phyloP scores from a whole-genome alignment of 2,329 filamentous ascomycete genomes.

The Scedosporium apiospermum region DNA sequence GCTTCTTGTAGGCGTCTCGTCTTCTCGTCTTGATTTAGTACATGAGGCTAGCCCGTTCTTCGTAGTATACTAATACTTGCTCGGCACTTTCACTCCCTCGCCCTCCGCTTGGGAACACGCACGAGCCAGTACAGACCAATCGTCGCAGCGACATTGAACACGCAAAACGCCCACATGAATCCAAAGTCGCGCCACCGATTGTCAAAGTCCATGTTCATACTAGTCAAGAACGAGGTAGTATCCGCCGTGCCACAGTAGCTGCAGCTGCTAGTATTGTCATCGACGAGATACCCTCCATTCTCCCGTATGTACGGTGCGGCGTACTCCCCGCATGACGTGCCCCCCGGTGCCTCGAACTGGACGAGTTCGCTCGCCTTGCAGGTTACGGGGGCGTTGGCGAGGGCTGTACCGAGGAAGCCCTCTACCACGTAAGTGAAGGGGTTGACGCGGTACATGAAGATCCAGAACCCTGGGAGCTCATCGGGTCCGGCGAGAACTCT shows the following conservation, averaged over 20 bases:
- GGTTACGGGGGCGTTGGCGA: conserved; percentile 49
- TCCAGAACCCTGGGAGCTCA: conserved; percentile 63
- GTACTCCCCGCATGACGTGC: conserved; percentile 47
- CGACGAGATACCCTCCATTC: conserved; percentile 37
- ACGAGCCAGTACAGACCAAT: conserved; percentile 42
- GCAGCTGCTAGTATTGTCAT: conserved; percentile 30
- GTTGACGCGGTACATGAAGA: conserved; percentile 65
- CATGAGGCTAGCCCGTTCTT: too few relatives aligned
- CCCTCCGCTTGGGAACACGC: conserved; percentile 25
- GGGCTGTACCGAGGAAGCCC: conserved; percentile 52
- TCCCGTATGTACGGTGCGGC: conserved; percentile 33
- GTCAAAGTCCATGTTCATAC: conserved; percentile 34
- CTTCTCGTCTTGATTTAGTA: too few relatives aligned
- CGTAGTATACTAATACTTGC: too few relatives aligned
- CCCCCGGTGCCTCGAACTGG: conserved; percentile 45
- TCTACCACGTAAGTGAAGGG: conserved; percentile 67
- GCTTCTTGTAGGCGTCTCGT: too few relatives aligned
- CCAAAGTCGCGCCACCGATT: conserved; percentile 50
- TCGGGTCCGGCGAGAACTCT: conserved; percentile 52
- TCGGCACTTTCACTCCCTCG: background rate
- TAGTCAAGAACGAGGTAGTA: conserved; percentile 30
- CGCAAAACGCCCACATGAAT: conserved; percentile 43
- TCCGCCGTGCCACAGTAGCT: conserved; percentile 31
- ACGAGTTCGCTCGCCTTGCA: conserved; percentile 59
- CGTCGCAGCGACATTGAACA: conserved; percentile 40